phyloP scores from a whole-genome alignment of 768 basidiomycete species.

The Leccinellum rugosiceps region DNA sequence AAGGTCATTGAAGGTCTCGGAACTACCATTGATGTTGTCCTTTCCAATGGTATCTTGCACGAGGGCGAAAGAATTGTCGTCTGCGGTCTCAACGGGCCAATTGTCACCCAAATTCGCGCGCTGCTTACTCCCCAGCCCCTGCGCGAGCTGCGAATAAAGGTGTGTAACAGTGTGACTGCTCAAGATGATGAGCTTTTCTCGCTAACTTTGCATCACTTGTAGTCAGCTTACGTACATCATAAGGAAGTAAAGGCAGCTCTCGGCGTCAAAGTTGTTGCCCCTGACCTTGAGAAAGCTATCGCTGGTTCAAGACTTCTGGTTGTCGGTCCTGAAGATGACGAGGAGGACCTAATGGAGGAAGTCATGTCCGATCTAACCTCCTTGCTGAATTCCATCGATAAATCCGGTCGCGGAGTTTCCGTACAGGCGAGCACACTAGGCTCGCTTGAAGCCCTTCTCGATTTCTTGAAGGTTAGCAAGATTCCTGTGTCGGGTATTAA shows the following conservation, averaged over 20 bases:
- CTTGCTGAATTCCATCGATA: conserved; percentile 86
- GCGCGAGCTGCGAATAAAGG: conserved; percentile 94
- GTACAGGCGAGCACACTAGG: conserved; percentile 98
- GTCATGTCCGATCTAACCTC: conserved; percentile 95
- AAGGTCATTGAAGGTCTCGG: conserved; percentile 98
- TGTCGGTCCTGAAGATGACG: conserved; percentile 92
- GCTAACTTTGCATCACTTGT: conserved; percentile 6
- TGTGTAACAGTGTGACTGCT: conserved; percentile 32
- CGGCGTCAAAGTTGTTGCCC: conserved; percentile 92
- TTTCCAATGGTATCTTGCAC: conserved; percentile 88
- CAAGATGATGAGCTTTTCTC: not conserved
- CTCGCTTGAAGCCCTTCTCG: conserved; percentile 92
- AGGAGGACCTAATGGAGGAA: conserved; percentile 91
- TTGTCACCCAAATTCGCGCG: conserved; percentile 92
- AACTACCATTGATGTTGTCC: conserved; percentile 94
- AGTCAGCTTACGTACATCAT: conserved; percentile 97
- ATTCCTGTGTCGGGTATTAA: conserved; percentile 98
- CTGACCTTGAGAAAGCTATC: conserved; percentile 96
- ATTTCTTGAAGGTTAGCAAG: conserved; percentile 92
- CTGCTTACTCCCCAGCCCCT: conserved; percentile 94
- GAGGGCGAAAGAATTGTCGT: conserved; percentile 95
- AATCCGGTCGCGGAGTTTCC: conserved; percentile 93
- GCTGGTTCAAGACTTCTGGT: conserved; percentile 94
- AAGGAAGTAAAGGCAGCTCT: conserved; percentile 96
- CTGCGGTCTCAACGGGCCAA: conserved; percentile 96